Conservation (phyloP, 345 rosid species). For the Populus nigra region DNA sequence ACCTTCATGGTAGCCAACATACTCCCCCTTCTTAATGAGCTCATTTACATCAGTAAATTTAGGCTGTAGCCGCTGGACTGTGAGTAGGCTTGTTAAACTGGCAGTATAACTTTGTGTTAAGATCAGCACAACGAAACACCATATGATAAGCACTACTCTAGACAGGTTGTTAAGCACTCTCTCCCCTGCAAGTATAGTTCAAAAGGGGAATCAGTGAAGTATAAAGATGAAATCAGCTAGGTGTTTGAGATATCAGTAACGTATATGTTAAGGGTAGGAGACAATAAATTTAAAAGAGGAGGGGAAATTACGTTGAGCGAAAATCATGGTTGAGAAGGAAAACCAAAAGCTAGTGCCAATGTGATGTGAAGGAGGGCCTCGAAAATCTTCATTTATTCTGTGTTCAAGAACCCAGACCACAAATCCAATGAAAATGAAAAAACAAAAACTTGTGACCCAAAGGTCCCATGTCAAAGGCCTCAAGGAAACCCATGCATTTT, state of each 20-base stretch:
- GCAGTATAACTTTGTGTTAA: constrained; percentile 74
- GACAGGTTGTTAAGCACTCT: constrained; percentile 52
- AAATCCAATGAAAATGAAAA: constrained; percentile 54
- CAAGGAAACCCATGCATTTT: constrained; percentile 62
- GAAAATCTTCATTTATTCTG: constrained; percentile 57
- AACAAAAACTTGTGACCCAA: constrained; percentile 53
- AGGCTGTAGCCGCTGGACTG: constrained; percentile 52
- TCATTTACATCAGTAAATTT: constrained; percentile 34
- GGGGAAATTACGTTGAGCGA: constrained; percentile 32
- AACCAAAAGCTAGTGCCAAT: constrained; percentile 60
- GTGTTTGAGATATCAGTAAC: not conserved
- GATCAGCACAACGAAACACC: constrained; percentile 68
- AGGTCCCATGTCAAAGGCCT: constrained; percentile 60
- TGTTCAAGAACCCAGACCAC: constrained; percentile 73
- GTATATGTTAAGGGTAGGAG: not conserved
- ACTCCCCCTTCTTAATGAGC: constrained; percentile 39
- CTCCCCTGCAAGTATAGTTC: constrained; percentile 42
- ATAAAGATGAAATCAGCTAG: not conserved
- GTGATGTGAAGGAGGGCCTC: constrained; percentile 47
- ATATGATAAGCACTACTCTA: constrained; percentile 45
- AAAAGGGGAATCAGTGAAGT: too few relatives aligned
- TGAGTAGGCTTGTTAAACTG: constrained; percentile 53
- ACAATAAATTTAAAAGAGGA: not conserved
- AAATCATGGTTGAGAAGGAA: constrained; percentile 72
- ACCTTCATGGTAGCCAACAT: constrained; percentile 40